A percentile compares a stretch with the other conserved stretches of the same genome.
Conservation (phyloP, 2,329 filamentous ascomycete species). For the Cytospora piceae region DNA sequence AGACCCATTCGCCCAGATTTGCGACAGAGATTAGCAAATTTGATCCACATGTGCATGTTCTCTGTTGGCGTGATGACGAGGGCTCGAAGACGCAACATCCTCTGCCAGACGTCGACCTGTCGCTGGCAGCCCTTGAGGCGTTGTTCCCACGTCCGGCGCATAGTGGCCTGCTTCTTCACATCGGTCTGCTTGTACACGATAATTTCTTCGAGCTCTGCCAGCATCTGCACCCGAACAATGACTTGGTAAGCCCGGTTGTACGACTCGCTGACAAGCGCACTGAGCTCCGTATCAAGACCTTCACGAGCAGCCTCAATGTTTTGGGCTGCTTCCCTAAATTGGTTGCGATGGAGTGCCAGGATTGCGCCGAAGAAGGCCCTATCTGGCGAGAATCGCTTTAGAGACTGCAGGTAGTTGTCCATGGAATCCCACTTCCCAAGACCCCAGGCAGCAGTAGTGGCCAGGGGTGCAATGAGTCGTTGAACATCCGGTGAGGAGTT, state of each 20-base stretch:
- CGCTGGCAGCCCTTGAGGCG: conserved; percentile 93
- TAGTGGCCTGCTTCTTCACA: conserved; percentile 82
- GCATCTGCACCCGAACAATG: conserved; percentile 98
- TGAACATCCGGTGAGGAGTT: conserved; percentile 87
- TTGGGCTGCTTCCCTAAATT: conserved; percentile 86
- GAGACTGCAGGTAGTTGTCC: conserved; percentile 94
- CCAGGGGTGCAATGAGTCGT: conserved; percentile 87
- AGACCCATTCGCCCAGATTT: conserved; percentile 94
- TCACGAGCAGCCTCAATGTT: conserved; percentile 93
- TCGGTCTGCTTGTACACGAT: conserved; percentile 97
- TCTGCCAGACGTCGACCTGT: conserved; percentile 97
- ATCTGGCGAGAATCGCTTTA: conserved; percentile 92
- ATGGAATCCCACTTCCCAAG: conserved; percentile 97
- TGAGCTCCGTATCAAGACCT: conserved; percentile 92
- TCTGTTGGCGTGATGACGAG: conserved; percentile 90
- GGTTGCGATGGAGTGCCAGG: conserved; percentile 89
- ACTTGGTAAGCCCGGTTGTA: conserved; percentile 97
- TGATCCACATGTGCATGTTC: conserved; percentile 99
- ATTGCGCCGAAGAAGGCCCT: conserved; percentile 98
- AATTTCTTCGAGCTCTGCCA: conserved; percentile 96
- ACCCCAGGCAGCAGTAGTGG: conserved; percentile 95
- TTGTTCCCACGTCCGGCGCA: conserved; percentile 95
- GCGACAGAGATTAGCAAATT: conserved; percentile 96
- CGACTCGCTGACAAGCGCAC: conserved; percentile 94
- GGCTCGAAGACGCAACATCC: conserved; percentile 93